phyloP scores from a whole-genome alignment of 177 flowering plant species.

The Telopea speciosissima region DNA sequence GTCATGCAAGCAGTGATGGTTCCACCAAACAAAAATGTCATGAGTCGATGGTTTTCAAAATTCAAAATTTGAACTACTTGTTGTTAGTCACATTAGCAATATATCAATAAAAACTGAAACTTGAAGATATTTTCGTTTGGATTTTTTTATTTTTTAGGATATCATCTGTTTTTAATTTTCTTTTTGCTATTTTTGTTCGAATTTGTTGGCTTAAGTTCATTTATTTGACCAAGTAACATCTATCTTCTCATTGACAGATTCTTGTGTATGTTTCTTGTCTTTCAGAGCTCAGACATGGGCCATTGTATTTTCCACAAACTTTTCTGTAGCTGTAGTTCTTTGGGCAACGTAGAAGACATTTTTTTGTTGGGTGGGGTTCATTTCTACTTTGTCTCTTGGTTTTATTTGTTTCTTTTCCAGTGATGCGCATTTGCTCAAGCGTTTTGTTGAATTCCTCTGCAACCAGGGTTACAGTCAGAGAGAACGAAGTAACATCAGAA shows the following conservation, averaged over 20 bases:
- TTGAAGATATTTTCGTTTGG: neutral
- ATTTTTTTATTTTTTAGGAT: neutral
- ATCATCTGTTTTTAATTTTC: too few relatives aligned
- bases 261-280: neutral
- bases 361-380: too few relatives aligned
- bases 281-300: neutral
- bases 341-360: too few relatives aligned
- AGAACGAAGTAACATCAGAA: slow-evolving; percentile 22
- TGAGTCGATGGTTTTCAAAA: neutral
- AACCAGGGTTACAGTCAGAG: slow-evolving; percentile 23
- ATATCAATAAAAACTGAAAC: neutral
- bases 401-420: neutral
- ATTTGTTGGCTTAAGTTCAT: neutral
- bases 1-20: too few relatives aligned
- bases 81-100: slow-evolving; percentile 4
- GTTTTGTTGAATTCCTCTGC: neutral
- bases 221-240: neutral
- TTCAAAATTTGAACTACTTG: slow-evolving; percentile 12
- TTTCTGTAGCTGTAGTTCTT: too few relatives aligned
- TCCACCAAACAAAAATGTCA: too few relatives aligned
- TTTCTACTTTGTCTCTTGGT: neutral
- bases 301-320: neutral
- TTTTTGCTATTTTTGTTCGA: neutral
- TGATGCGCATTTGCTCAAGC: neutral
- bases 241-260: neutral